Conservation (phyloP, 495 filamentous ascomycete genomes). For the Trichoderma orchidacearum region DNA sequence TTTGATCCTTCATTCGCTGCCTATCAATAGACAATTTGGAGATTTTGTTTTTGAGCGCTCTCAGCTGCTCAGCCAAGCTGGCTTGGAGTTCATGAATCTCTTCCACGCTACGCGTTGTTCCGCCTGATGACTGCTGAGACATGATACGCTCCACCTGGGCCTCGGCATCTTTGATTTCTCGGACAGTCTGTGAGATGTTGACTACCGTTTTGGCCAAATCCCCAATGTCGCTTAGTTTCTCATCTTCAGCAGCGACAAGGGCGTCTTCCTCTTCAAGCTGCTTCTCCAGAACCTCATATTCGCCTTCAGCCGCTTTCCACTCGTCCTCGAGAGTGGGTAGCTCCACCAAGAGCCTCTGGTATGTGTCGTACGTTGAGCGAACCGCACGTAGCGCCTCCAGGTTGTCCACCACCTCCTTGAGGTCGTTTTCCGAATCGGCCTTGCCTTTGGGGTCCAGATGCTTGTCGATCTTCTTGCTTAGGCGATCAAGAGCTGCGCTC, state of each 20-base stretch:
- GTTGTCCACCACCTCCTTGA: constrained; percentile 36
- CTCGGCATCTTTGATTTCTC: constrained; percentile 55
- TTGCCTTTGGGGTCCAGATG: constrained; percentile 40
- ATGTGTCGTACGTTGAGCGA: constrained; percentile 57
- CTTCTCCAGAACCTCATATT: constrained; percentile 45
- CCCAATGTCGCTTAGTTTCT: constrained; percentile 62
- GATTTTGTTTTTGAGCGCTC: constrained; percentile 45
- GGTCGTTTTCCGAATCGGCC: constrained; percentile 37
- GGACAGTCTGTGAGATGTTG: constrained; percentile 57
- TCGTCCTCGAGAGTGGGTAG: constrained; percentile 56
- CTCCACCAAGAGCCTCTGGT: constrained; percentile 53
- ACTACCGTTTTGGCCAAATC: constrained; percentile 58
- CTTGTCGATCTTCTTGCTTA: constrained; percentile 47
- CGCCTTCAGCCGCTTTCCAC: constrained; percentile 33
- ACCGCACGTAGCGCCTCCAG: constrained; percentile 44
- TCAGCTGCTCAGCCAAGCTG: constrained; percentile 50
- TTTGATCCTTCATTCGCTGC: constrained; percentile 52
- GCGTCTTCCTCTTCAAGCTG: constrained; percentile 64
- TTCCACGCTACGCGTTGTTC: constrained; percentile 52
- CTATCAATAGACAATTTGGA: constrained; percentile 51
- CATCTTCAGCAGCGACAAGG: constrained; percentile 45
- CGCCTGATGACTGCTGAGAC: constrained; percentile 54
- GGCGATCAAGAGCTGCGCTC: constrained; percentile 3
- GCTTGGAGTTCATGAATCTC: constrained; percentile 71
- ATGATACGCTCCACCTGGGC: constrained; percentile 56